phyloP scores from a whole-genome alignment of 108 stramenopile species.

The Epithemia pelagica region DNA sequence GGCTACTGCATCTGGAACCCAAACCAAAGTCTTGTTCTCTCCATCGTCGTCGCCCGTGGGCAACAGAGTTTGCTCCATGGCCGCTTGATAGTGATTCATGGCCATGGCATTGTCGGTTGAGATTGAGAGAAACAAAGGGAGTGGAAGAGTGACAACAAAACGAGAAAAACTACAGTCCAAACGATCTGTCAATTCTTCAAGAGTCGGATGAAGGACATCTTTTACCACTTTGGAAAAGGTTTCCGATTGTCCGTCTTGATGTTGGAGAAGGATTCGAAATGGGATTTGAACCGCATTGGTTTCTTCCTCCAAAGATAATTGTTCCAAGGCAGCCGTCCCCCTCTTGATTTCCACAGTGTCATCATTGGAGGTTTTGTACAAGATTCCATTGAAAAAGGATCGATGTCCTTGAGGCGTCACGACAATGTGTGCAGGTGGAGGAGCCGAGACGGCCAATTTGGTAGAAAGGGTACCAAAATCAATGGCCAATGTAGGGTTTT shows the following conservation, averaged over 20 bases:
- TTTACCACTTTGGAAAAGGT: slow-evolving; percentile 23
- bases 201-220: slow-evolving; percentile 22
- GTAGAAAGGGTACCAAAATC: slow-evolving; percentile 62
- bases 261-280: background rate
- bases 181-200: slow-evolving; percentile 35
- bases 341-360: slow-evolving; percentile 9
- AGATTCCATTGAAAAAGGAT: slow-evolving; percentile 41
- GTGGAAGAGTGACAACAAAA: slow-evolving; percentile 33
- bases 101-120: background rate
- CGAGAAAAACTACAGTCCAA: slow-evolving; percentile 14
- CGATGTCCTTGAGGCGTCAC: slow-evolving; percentile 62
- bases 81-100: background rate
- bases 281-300: background rate
- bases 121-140: slow-evolving; percentile 7
- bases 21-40: slow-evolving; percentile 22
- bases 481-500: slow-evolving; percentile 43
- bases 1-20: slow-evolving; percentile 57
- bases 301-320: slow-evolving; percentile 23
- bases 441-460: slow-evolving; percentile 35
- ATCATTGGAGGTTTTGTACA: slow-evolving; percentile 3
- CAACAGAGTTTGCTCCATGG: background rate
- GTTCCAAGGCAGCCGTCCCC: slow-evolving; percentile 39
- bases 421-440: slow-evolving; percentile 22
- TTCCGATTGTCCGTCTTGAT: background rate
- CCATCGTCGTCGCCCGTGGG: background rate